Evolutionary conservation across 768 basidiomycete species (phyloP).

Genomic region (Trametes cubensis): DNA sequence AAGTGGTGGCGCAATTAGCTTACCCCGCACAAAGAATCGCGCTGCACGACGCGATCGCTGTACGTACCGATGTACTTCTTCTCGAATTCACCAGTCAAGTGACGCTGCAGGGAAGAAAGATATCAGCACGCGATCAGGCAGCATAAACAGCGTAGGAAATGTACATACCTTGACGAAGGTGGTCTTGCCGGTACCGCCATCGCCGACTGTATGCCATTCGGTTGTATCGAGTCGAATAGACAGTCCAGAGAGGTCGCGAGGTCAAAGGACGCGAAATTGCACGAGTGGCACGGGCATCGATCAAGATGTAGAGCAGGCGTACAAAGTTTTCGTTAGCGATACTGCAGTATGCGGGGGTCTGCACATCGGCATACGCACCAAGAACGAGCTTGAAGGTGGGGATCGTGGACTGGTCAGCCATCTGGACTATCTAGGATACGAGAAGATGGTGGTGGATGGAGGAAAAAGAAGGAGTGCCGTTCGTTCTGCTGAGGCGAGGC

Average conservation of each 20-base stretch:
- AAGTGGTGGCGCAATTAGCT: conserved; percentile 22
- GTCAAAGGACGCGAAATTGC: conserved; percentile 23
- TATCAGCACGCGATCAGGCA: conserved; percentile 64
- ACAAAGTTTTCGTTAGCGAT: conserved; percentile 31
- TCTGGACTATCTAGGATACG: conserved; percentile 40
- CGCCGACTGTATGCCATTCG: conserved; percentile 65
- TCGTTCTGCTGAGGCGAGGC: conserved; percentile 23
- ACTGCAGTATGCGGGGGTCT: background rate
- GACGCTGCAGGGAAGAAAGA: conserved; percentile 60
- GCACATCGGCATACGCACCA: conserved; percentile 55
- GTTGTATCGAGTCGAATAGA: conserved; percentile 28
- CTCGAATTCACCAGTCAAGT: conserved; percentile 99
- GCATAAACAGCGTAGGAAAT: conserved; percentile 22
- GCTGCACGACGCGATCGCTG: conserved; percentile 22
- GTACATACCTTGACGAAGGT: conserved; percentile 91
- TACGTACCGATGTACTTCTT: conserved; percentile 97
- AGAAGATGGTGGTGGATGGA: conserved; percentile 40
- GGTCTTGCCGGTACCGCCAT: conserved; percentile 97
- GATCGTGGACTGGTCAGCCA: conserved; percentile 49
- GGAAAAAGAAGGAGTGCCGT: conserved; percentile 25
- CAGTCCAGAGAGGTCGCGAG: conserved; percentile 22
- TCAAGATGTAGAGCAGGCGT: conserved; percentile 44
- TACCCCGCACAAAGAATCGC: conserved; percentile 1
- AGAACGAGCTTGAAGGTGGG: conserved; percentile 99
- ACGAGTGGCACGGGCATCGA: conserved; percentile 48